Conservation (phyloP, 2,329 filamentous ascomycete species). For the Truncatella angustata region DNA sequence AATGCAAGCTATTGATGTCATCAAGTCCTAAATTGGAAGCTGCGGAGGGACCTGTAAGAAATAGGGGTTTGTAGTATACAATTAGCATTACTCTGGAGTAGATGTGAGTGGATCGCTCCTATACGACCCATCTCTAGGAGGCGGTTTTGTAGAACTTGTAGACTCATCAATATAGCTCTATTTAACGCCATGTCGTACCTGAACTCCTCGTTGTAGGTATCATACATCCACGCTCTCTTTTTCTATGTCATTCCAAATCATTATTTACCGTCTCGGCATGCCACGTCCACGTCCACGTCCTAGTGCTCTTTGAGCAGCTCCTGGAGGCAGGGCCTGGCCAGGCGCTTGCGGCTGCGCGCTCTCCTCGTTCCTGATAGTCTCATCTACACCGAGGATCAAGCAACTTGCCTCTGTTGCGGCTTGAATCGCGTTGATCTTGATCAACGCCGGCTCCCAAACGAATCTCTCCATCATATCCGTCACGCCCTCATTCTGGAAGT, state of each 20-base stretch:
- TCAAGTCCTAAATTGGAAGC: too few species aligned
- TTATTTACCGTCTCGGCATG: conserved; percentile 75
- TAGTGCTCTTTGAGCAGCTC: conserved; percentile 85
- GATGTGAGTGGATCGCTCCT: too few species aligned
- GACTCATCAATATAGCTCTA: conserved; percentile 4
- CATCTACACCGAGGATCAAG: conserved; percentile 92
- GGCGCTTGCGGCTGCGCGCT: conserved; percentile 81
- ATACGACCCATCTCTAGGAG: too few species aligned
- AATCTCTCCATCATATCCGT: conserved; percentile 93
- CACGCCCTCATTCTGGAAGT: conserved; percentile 90
- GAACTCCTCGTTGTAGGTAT: conserved; percentile 8
- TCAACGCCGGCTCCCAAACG: conserved; percentile 94
- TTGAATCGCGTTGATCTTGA: conserved; percentile 97
- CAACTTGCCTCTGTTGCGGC: conserved; percentile 94
- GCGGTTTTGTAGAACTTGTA: too few species aligned
- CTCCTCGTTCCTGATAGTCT: conserved; percentile 98
- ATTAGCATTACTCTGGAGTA: too few species aligned
- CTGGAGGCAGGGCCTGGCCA: conserved; percentile 69
- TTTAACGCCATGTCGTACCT: conserved; percentile 5
- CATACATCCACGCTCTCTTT: conserved; percentile 8
- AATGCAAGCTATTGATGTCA: too few species aligned
- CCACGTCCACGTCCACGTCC: conserved; percentile 74
- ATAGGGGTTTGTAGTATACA: too few species aligned
- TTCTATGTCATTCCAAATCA: not conserved
- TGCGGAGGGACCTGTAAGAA: too few species aligned